Conservation (phyloP, 1,284 basidiomycete genomes). For the Lignosus rhinocerotis region DNA sequence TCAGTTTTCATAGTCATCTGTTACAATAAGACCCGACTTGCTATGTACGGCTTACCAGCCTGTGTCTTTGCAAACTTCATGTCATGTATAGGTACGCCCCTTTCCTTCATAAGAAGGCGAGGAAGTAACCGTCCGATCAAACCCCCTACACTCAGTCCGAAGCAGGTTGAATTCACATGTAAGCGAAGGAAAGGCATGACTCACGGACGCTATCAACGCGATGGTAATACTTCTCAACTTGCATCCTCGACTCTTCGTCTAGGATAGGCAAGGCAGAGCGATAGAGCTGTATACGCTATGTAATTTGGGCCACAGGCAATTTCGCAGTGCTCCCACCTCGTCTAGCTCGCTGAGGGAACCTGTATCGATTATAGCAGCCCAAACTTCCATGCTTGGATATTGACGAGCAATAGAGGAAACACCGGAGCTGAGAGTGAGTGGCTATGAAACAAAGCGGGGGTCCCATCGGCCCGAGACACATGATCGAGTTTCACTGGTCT, state of each 20-base stretch:
- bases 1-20: neutral
- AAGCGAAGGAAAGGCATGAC: conserved; percentile 22
- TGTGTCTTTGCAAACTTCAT: conserved; percentile 58
- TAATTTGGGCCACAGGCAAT: neutral
- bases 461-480: too few relatives aligned
- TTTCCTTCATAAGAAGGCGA: conserved; percentile 57
- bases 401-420: too few relatives aligned
- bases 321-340: conserved; percentile 43
- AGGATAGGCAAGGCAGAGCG: conserved; percentile 53
- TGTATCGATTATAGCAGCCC: conserved; percentile 44
- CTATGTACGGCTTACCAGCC: conserved; percentile 74
- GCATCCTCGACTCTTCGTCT: conserved; percentile 52
- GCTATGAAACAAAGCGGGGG: too few relatives aligned
- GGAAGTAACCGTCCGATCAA: conserved; percentile 73
- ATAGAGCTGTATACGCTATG: conserved; percentile 51
- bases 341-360: conserved; percentile 36
- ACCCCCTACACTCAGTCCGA: conserved; percentile 51
- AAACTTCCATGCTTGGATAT: conserved; percentile 49
- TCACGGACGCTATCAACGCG: conserved; percentile 74
- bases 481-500: too few relatives aligned
- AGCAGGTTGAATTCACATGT: too few relatives aligned
- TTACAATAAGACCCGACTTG: conserved; percentile 34
- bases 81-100: conserved; percentile 45
- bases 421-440: too few relatives aligned
- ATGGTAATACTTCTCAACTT: conserved; percentile 64